Evolutionary conservation across 352 stramenopile genomes (phyloP).

Genomic region (Pythium apleroticum): DNA sequence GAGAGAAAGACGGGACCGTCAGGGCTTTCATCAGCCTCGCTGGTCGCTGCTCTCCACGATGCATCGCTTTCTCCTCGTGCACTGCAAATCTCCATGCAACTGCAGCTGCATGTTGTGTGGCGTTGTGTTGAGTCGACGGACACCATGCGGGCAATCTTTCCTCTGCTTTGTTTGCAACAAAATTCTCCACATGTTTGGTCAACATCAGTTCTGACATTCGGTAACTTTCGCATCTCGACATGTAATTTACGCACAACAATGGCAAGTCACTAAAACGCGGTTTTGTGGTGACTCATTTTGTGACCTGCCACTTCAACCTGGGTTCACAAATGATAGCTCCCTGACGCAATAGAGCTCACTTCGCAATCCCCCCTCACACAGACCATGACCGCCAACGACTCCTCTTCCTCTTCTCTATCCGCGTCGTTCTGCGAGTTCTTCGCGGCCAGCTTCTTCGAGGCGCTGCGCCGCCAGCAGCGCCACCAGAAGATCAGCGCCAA

Average conservation of each 20-base stretch:
- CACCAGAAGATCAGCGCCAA: conserved; percentile 19
- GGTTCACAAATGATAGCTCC: not conserved
- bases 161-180: not conserved
- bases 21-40: too few relatives aligned
- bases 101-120: too few relatives aligned
- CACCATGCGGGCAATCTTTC: not conserved
- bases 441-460: conserved; percentile 23
- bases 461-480: conserved; percentile 23
- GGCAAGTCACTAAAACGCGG: conserved; percentile 10
- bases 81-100: too few relatives aligned
- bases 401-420: conserved; percentile 1
- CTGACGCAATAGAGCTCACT: too few relatives aligned
- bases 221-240: too few relatives aligned
- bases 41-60: not conserved
- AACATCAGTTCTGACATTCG: too few relatives aligned
- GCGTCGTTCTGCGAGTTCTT: conserved; percentile 16
- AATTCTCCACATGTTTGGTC: not conserved
- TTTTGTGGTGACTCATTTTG: conserved; percentile 11
- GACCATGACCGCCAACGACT: not conserved
- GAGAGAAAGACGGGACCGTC: too few relatives aligned
- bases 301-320: conserved; percentile 11
- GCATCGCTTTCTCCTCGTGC: not conserved
- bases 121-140: not conserved
- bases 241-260: not conserved
- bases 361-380: not conserved